Percentiles rank a stretch among this genome's conserved stretches.
Conservation (phyloP, 306 rosid species). For the Carpinus fangiana region DNA sequence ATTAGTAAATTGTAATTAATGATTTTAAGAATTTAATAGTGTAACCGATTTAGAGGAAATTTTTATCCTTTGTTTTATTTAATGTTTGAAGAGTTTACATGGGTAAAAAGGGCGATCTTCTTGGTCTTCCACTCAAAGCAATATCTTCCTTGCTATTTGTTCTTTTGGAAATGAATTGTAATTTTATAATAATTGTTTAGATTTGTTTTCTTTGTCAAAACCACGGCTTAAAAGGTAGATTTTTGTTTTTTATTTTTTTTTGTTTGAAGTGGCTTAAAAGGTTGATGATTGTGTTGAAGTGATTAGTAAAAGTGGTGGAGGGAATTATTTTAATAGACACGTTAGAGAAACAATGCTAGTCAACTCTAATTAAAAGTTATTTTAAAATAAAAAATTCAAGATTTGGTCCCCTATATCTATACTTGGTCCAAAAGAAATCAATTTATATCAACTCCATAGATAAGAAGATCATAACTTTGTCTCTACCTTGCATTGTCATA, state of each 20-base stretch:
- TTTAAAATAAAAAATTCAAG: neutral
- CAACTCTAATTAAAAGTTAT: neutral
- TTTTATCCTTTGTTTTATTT: no score
- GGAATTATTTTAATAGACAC: neutral
- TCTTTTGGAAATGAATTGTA: neutral
- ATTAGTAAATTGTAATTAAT: no score
- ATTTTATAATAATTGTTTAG: neutral
- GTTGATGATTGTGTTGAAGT: neutral
- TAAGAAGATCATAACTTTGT: neutral
- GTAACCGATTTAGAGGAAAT: no score
- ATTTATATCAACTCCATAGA: neutral
- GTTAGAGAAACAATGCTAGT: neutral
- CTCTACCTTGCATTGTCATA: neutral
- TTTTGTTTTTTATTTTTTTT: neutral
- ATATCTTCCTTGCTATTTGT: neutral
- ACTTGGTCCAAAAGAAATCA: neutral
- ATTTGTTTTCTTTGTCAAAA: neutral
- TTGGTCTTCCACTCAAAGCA: conserved; percentile 9
- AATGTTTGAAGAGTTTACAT: neutral
- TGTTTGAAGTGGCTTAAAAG: neutral
- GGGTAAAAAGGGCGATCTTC: conserved; percentile 1
- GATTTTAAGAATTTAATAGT: no score
- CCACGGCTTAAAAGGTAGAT: no score
- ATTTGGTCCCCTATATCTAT: conserved; percentile 7
- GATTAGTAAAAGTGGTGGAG: neutral